phyloP scores from a whole-genome alignment of 106 monocot genomes.

The Dioscorea alata region DNA sequence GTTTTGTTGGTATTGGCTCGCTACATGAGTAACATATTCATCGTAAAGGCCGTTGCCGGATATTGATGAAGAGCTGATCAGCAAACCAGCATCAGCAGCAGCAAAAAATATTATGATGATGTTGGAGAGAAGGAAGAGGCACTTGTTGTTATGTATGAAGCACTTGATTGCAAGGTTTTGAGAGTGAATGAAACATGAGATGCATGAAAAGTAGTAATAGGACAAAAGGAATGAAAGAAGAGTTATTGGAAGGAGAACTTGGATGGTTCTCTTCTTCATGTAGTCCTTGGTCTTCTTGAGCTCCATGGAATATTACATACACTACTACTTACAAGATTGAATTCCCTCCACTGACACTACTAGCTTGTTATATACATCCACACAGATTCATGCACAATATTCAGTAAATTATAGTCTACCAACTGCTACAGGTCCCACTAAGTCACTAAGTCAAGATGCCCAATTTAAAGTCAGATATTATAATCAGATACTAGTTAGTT shows the following conservation, averaged over 20 bases:
- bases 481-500: no score
- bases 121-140: neutral
- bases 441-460: neutral
- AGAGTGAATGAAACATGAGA: neutral
- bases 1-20: no score
- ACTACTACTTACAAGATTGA: neutral
- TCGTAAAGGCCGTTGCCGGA: no score
- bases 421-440: neutral
- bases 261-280: neutral
- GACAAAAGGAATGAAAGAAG: neutral
- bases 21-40: no score
- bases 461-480: no score
- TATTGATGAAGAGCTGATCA: neutral
- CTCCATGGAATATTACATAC: neutral
- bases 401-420: no score
- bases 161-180: no score
- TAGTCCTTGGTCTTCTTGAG: neutral
- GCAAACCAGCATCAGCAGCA: neutral
- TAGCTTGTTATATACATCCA: no score
- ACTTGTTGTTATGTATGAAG: neutral
- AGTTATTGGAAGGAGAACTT: neutral
- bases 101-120: neutral
- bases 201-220: neutral
- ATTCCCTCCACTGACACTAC: neutral
- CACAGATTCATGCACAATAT: no score